Base-by-base conservation (phyloP, 148 eudicot genomes). In the Amaranthus hypochondriacus region DNA sequence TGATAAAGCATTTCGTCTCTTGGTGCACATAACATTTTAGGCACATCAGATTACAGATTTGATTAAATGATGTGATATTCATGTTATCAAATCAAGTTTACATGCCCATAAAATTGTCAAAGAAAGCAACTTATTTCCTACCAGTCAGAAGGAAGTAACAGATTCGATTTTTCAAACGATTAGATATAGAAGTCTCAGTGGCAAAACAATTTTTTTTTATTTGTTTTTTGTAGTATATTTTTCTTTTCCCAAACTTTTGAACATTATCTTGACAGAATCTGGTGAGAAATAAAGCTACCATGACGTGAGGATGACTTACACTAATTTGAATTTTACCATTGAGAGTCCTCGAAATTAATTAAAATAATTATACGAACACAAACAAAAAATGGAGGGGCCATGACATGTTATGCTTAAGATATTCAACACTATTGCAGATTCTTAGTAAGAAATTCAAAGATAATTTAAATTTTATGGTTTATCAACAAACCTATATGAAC, bases 81-180 rank as follows among this genome's bases (percentile, higher is more conserved):
- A 70, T 44, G 52, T 70, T 18, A 44, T 67, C 70, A 50, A 43
- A 51, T 67, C 56, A 4, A 67, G 46, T 49, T 50, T 62, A 66
- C 70, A 49, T 48, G 15, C 55, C 13, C 69, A 49, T 42, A 49
- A 48, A 48, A n/a, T 49, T 66, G 55, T n/a, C 69, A 49, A 49
- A 6, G 8, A 3, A 50, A 7, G 39, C 52, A 13, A 65, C 51
- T 47, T 47, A 46, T 6, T 3, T 15, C 14, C 21, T 18, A 44
- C 70, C 39, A 50, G 3, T 64, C 46, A 47, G 28, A 67, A 43
- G 56, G 47, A 15, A 67, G 49, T 66, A 5, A 15, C 12, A 0
- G 56, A 51, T 50, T 66, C n/a, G 3, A 53, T 49, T 7, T 48
- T 12, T 4, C 51, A 64, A 44, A 9, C 44, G 42, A 60, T 43